Base-by-base conservation (phyloP, 2,329 filamentous ascomycete genomes). In the Elsinoe arachidis region DNA sequence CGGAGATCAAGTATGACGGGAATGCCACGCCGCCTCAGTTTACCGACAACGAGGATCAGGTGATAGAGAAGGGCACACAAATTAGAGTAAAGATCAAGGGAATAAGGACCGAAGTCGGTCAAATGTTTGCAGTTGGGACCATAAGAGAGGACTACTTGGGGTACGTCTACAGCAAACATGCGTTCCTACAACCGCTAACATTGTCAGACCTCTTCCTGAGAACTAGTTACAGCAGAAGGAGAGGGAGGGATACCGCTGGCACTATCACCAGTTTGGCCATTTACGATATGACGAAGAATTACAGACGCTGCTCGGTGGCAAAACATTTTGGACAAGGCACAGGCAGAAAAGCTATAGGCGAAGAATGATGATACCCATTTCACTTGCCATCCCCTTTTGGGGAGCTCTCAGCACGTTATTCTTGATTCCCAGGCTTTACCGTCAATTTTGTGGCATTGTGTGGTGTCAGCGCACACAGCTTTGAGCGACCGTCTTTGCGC, bases 11-110 rank as follows among this genome's bases (percentile, higher is more conserved):
- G 73, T 97, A 89, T 78, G 92, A 96, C 69, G 87, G 90, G 47
- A 96, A 96, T 66, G 91, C 92, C 54, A 96, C 92, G 37, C 93
- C 93, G n/a, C 90, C 92, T 2, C 90, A 95, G 68, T 99, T 90
- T 73, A 96, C 91, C 38, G 92, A 99, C 72, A 92, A 96, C 67
- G 90, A 88, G 61, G 93, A 96, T 63, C 89, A 91, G 63, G 86
- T 90, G 35, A 95, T 99, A 67, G 91, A 97, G 74, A 90, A 90
- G 59, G 90, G 90, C 49, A 95, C 91, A 14, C 92, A 96, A 66
- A 84, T 99, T 62, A 88, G 93, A 47, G 83, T 97, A 63, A 96
- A 96, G 75, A 86, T 99, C 62, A 89, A 96, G 65, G 93, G 93
- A 73, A 88, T 92, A 53, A 84, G 95, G 73, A 91, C 88, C 62